Base-by-base conservation (phyloP, 179 eudicot species). In the Silene coronaria region DNA sequence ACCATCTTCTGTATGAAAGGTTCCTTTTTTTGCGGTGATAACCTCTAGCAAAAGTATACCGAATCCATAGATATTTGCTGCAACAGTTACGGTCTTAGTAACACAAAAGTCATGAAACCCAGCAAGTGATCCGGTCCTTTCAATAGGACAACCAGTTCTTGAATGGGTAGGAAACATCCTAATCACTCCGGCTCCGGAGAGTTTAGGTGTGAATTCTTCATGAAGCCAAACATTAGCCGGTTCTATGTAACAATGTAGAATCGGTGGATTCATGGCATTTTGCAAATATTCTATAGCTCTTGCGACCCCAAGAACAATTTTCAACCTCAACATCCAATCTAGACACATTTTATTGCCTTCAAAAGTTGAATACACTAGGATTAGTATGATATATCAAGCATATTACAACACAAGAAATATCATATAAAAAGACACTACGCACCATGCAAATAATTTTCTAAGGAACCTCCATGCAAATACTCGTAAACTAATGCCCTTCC, bases 391-490 rank as follows among this genome's bases (percentile, higher is more conserved):
- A n/a, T 14, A 60, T 60, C 14, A 60, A 5, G 13, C 13, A 60
- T 0, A 60, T 60, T 60, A 60, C 3, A 60, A 60, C 6, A 60
- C 24, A 13, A 28, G 22, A 60, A 60, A 19, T 60, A 60, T 60
- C 0, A 60, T 0, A 60, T 16, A 4, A 60, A 38, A 2, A 38
- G 46, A 38, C 46, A 38, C 1, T 8, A 38, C 12, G 9, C 12
- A 60, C 28, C 65, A 60, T 23, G 65, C 65, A 60, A 60, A 60
- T 60, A 60, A 60, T 60, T 22, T 22, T 22, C 65, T 60, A 60
- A 38, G 1, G 32, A 60, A 9, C 65, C 65, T 60, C 65, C 65
- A 0, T 9, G 65, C 65, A 22, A 60, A 60, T 60, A 22, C 46
- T 38, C 46, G 46, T 38, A 38, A 38, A 38, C 2, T 12, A 38